Evolutionary conservation across 1,284 basidiomycete genomes (phyloP).

Genomic region (Entoloma clypeatum): DNA sequence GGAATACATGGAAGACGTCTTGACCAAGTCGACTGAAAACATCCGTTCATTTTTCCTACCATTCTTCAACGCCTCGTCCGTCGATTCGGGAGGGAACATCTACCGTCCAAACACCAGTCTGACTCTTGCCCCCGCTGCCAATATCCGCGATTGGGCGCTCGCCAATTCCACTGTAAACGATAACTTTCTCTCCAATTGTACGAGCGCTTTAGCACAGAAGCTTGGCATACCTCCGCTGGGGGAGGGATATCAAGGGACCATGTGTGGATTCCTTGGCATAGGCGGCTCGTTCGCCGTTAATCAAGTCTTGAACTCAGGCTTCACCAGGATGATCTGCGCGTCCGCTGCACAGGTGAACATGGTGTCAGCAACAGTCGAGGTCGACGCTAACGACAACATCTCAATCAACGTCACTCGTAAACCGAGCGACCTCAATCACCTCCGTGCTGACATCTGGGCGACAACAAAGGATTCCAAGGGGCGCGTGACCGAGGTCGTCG

Average conservation of each 20-base stretch:
- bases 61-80: slow-evolving; percentile 8
- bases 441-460: slow-evolving; percentile 14
- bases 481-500: slow-evolving; percentile 3
- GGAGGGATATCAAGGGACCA: not conserved
- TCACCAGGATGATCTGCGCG: slow-evolving; percentile 18
- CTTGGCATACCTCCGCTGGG: slow-evolving; percentile 5
- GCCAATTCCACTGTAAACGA: too few species aligned
- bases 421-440: slow-evolving; percentile 14
- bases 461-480: slow-evolving; percentile 3
- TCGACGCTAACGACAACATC: slow-evolving; percentile 3
- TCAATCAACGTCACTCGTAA: slow-evolving; percentile 12
- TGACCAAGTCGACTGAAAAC: slow-evolving; percentile 12
- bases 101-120: not conserved
- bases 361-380: slow-evolving; percentile 15
- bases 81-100: slow-evolving; percentile 2
- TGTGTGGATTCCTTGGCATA: slow-evolving; percentile 15
- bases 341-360: slow-evolving; percentile 18
- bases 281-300: slow-evolving; percentile 12
- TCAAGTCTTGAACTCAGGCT: slow-evolving; percentile 2
- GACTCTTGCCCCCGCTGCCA: slow-evolving; percentile 5
- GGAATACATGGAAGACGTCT: slow-evolving; percentile 13
- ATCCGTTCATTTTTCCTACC: slow-evolving; percentile 9
- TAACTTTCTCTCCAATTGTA: slow-evolving; percentile 11
- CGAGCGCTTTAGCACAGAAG: slow-evolving; percentile 5
- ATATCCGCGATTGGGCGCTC: slow-evolving; percentile 1